These are phyloP conservation scores for Eremothecium cymbalariae DNA, from an alignment of 1,139 yeast genomes.

Conservation along the genomic window DNA sequence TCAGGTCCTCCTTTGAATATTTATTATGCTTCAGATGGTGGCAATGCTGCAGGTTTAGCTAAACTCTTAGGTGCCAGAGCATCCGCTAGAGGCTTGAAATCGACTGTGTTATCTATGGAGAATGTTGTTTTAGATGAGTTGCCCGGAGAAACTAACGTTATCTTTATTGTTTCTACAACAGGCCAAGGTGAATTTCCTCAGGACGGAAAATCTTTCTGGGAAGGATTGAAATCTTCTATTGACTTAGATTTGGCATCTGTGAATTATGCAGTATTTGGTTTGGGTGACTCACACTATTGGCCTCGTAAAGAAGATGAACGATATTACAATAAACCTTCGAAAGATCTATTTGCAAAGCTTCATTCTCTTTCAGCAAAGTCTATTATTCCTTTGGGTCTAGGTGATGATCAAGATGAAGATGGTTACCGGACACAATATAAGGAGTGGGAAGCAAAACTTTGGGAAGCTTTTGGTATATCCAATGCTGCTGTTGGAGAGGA, in stretches of 20 bases:
- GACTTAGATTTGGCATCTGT: conserved; percentile 67
- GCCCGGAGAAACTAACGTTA: conserved; percentile 70
- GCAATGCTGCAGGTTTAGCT: conserved; percentile 80
- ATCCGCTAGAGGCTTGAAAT: conserved; percentile 74
- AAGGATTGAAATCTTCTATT: conserved; percentile 57
- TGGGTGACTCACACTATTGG: conserved; percentile 95
- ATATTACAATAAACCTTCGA: conserved; percentile 88
- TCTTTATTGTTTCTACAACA: conserved; percentile 80
- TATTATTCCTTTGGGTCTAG: conserved; percentile 70
- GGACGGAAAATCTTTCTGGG: conserved; percentile 91
- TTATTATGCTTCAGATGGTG: conserved; percentile 93
- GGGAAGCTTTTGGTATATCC: conserved; percentile 89
- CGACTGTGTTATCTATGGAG: conserved; percentile 74
- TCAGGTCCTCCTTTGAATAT: conserved; percentile 90
- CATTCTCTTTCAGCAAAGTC: conserved; percentile 64
- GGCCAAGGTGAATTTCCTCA: conserved; percentile 99
- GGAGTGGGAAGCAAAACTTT: conserved; percentile 75
- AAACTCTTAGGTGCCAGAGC: conserved; percentile 80
- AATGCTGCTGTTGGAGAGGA: conserved; percentile 80
- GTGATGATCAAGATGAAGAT: conserved; percentile 97
- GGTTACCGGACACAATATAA: conserved; percentile 86
- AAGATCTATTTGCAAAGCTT: conserved; percentile 60
- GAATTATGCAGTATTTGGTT: conserved; percentile 72
- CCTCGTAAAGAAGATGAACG: conserved; percentile 93
- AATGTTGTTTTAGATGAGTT: conserved; percentile 75